Conservation (phyloP, 192 early-diverging fungal genomes). For the Coemansia sp. region DNA sequence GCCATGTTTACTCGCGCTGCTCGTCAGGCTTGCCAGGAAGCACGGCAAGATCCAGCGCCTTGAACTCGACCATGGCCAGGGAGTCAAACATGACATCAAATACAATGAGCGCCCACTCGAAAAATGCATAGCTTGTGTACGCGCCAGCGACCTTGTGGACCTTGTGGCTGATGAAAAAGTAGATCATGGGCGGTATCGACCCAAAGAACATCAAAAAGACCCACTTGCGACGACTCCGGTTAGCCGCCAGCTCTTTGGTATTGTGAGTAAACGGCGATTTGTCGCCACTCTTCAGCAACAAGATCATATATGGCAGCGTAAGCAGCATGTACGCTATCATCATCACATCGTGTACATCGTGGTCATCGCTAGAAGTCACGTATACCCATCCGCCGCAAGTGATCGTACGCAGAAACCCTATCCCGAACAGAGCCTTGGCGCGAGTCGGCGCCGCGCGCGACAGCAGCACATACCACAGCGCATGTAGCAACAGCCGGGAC, state of each 20-base stretch:
- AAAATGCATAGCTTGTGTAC: constrained; percentile 82
- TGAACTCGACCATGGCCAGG: constrained; percentile 72
- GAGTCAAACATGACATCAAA: constrained; percentile 80
- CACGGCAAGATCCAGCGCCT: constrained; percentile 51
- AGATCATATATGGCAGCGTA: constrained; percentile 78
- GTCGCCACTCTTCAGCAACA: constrained; percentile 61
- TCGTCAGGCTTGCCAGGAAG: constrained; percentile 45
- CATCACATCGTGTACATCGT: constrained; percentile 77
- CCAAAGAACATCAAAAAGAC: constrained; percentile 69
- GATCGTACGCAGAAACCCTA: constrained; percentile 67
- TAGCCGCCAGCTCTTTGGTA: constrained; percentile 38
- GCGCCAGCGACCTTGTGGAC: constrained; percentile 76
- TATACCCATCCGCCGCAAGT: constrained; percentile 86
- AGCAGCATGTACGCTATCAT: constrained; percentile 81
- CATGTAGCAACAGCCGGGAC: constrained; percentile 51
- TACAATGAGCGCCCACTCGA: constrained; percentile 83
- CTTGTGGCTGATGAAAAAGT: constrained; percentile 82
- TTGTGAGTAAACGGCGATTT: constrained; percentile 50
- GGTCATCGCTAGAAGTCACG: constrained; percentile 82
- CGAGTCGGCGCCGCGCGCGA: constrained; percentile 35
- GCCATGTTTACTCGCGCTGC: constrained; percentile 26
- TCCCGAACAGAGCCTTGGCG: constrained; percentile 54
- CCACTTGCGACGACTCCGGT: constrained; percentile 58
- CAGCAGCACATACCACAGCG: constrained; percentile 57
- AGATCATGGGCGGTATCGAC: constrained; percentile 74